Percentiles rank a stretch among this genome's conserved stretches.
Evolutionary conservation across 768 basidiomycete genomes (phyloP).

Genomic region (Tremella mesenterica): DNA sequence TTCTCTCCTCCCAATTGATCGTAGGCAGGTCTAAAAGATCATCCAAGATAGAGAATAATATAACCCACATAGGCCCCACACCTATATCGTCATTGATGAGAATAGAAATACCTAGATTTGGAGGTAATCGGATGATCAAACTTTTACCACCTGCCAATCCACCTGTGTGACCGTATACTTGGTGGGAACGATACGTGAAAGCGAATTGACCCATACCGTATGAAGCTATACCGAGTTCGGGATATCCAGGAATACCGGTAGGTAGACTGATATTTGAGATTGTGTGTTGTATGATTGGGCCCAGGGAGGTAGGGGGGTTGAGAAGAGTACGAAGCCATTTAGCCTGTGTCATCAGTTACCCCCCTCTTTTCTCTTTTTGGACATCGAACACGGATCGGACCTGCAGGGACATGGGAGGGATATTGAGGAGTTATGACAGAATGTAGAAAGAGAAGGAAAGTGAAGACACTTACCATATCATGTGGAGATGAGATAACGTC

Average conservation of each 20-base stretch:
- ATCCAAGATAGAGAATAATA: background rate
- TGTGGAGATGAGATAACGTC: conserved; percentile 22
- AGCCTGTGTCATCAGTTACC: conserved; percentile 8
- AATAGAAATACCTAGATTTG: conserved; percentile 25
- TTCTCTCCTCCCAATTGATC: conserved; percentile 17
- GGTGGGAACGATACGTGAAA: conserved; percentile 25
- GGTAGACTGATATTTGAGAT: background rate
- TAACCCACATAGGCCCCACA: background rate
- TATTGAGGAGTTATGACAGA: no score
- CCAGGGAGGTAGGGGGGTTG: conserved; percentile 5
- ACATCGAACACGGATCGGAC: background rate
- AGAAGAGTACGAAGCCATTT: conserved; percentile 33
- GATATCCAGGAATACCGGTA: background rate
- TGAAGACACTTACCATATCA: conserved; percentile 29
- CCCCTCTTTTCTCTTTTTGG: background rate
- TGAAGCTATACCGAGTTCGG: conserved; percentile 7
- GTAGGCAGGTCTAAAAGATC: conserved; percentile 2
- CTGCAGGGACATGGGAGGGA: background rate
- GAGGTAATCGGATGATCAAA: conserved; percentile 23
- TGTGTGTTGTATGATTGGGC: background rate
- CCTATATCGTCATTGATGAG: conserved; percentile 23
- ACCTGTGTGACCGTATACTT: conserved; percentile 24
- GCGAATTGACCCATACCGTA: conserved; percentile 33
- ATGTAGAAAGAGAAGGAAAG: background rate
- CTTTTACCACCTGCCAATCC: conserved; percentile 28